Percentiles rank a stretch among this genome's conserved stretches.
These are phyloP conservation scores for Chlamydomonas asymmetrica DNA, from an alignment of 139 green algal genomes.

Conservation along the genomic window DNA sequence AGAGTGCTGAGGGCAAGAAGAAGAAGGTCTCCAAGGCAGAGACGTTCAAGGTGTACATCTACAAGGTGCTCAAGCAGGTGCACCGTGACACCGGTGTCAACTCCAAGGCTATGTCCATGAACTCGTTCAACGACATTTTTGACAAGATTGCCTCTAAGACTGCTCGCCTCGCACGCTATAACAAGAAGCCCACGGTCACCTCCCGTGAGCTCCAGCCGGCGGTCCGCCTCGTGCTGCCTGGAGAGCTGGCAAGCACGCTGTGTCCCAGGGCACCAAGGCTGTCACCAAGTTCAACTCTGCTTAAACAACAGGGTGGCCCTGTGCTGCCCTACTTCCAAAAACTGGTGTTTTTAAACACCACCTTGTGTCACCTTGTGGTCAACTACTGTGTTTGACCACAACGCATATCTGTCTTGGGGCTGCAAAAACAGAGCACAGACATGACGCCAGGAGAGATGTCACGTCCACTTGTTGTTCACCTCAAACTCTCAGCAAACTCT, in stretches of 20 bases:
- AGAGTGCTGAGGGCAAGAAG: slow-evolving; percentile 14
- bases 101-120: slow-evolving; percentile 96
- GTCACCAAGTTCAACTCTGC: slow-evolving; percentile 89
- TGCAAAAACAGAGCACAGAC: too few species aligned
- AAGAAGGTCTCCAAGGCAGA: slow-evolving; percentile 67
- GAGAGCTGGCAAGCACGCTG: slow-evolving; percentile 87
- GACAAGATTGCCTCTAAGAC: too few species aligned
- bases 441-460: too few species aligned
- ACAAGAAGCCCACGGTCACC: slow-evolving; percentile 49
- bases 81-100: slow-evolving; percentile 94
- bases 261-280: slow-evolving; percentile 84
- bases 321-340: too few species aligned
- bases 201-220: slow-evolving; percentile 79
- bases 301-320: too few species aligned
- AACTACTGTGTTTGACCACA: too few species aligned
- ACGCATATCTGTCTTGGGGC: too few species aligned
- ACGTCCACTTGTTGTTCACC: too few species aligned
- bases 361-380: too few species aligned
- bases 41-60: slow-evolving; percentile 97
- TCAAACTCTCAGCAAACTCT: too few species aligned
- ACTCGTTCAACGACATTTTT: slow-evolving; percentile 25
- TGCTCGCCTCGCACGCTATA: slow-evolving; percentile 56
- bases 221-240: slow-evolving; percentile 80
- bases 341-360: too few species aligned
- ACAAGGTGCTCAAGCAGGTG: slow-evolving; percentile 85